Evolutionary conservation across 192 early-diverging fungal species (phyloP).

Genomic region (Coemansia javaensis): DNA sequence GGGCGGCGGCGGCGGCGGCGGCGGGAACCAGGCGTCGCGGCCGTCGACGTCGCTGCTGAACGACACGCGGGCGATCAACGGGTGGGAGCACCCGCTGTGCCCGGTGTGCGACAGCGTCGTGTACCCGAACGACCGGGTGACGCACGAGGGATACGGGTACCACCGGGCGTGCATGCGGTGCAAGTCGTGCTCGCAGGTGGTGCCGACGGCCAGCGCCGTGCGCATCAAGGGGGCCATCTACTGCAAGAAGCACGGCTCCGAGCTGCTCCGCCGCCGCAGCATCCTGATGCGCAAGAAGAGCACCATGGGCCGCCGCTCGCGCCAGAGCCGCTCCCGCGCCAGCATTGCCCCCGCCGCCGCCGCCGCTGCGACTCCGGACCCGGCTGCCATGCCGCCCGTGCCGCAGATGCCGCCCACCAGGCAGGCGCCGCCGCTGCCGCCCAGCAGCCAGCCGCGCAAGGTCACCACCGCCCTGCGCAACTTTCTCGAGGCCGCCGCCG

Average conservation of each 20-base stretch:
- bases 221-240: constrained; percentile 51
- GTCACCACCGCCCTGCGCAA: constrained; percentile 45
- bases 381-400: constrained; percentile 32
- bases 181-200: constrained; percentile 43
- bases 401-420: constrained; percentile 38
- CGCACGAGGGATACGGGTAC: constrained; percentile 52
- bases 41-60: constrained; percentile 43
- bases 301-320: constrained; percentile 48
- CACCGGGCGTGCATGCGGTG: constrained; percentile 53
- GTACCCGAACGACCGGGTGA: constrained; percentile 48
- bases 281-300: constrained; percentile 55
- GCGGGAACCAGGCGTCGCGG: constrained; percentile 23
- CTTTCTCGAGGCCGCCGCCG: constrained; percentile 47
- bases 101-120: constrained; percentile 39
- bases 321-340: constrained; percentile 23
- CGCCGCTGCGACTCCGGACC: no score
- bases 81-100: constrained; percentile 52
- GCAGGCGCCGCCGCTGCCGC: constrained; percentile 19
- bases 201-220: constrained; percentile 26
- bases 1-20: constrained; percentile 23
- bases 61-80: constrained; percentile 43
- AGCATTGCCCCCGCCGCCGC: constrained; percentile 28
- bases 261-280: constrained; percentile 51
- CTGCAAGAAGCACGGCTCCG: constrained; percentile 51
- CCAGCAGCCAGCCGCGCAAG: constrained; percentile 6